A percentile compares a stretch with the other conserved stretches of the same genome.
Conservation (phyloP, 1,139 yeast genomes). For the Yamadazyma triangularis region DNA sequence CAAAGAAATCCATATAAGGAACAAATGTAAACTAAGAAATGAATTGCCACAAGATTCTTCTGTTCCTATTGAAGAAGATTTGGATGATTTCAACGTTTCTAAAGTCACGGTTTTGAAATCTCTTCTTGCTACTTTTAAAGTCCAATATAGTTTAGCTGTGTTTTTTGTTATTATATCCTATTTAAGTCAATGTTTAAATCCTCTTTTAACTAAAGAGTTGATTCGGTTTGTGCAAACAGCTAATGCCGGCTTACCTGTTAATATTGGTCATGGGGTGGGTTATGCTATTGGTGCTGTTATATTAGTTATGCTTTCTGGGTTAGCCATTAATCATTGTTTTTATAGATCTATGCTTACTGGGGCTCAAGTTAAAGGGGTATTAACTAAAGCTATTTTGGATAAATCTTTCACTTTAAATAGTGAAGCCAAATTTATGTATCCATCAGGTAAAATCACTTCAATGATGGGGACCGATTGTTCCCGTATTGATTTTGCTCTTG, state of each 20-base stretch:
- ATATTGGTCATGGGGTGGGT: conserved; percentile 33
- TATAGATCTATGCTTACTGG: conserved; percentile 40
- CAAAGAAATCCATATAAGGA: conserved; percentile 15
- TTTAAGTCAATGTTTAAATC: conserved; percentile 17
- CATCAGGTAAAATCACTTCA: conserved; percentile 66
- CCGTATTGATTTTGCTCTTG: conserved; percentile 31
- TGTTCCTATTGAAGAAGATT: conserved; percentile 18
- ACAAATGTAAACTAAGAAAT: conserved; percentile 16
- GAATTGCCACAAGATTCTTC: conserved; percentile 8
- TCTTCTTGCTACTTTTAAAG: conserved; percentile 24
- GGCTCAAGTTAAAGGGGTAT: conserved; percentile 59
- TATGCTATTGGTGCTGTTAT: conserved; percentile 29
- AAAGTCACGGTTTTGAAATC: conserved; percentile 13
- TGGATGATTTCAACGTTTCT: conserved; percentile 21
- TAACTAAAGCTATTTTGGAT: conserved; percentile 63
- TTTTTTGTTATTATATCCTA: conserved; percentile 16
- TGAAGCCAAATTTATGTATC: conserved; percentile 51
- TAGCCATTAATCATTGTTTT: conserved; percentile 9
- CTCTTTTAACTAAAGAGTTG: conserved; percentile 26
- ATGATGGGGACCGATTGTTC: conserved; percentile 37
- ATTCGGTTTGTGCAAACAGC: conserved; percentile 24
- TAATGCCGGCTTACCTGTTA: conserved; percentile 17
- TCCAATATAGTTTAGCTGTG: conserved; percentile 21
- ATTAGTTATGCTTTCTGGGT: conserved; percentile 30
- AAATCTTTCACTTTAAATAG: conserved; percentile 63